Evolutionary conservation across 73 alveolate genomes (phyloP).

Genomic region (Tetrahymena malaccensis): DNA sequence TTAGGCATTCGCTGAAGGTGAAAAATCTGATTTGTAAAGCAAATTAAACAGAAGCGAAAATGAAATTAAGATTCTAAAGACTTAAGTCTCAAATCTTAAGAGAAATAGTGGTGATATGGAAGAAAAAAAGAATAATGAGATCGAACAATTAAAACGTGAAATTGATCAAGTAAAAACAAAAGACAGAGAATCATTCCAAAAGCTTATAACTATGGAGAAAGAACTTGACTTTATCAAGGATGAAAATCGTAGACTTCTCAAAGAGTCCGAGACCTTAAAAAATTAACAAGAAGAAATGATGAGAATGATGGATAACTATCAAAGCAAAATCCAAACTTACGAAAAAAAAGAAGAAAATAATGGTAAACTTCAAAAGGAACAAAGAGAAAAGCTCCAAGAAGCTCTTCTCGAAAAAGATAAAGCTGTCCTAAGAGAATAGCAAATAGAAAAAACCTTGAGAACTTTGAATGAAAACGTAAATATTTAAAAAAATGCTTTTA

Average conservation of each 20-base stretch:
- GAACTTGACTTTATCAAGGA: neutral
- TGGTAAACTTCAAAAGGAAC: neutral
- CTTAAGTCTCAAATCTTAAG: neutral
- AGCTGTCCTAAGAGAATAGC: neutral
- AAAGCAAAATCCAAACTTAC: neutral
- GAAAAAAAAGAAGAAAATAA: neutral
- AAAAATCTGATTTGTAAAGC: neutral
- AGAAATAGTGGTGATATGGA: neutral
- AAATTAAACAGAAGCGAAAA: neutral
- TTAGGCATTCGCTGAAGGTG: neutral
- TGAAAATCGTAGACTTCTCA: neutral
- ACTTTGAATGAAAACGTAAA: neutral
- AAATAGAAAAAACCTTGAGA: neutral
- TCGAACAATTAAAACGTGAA: neutral
- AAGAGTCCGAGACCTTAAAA: neutral
- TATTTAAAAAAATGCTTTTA: neutral
- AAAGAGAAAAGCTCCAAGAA: neutral
- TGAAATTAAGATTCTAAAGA: neutral
- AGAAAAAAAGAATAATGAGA: neutral
- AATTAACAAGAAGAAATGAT: neutral
- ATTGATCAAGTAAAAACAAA: neutral
- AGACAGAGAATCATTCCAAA: neutral
- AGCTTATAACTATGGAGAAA: neutral
- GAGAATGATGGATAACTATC: neutral
- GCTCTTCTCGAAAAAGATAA: neutral